Percentiles rank a stretch among this genome's conserved stretches.
phyloP scores from a whole-genome alignment of 2,329 filamentous ascomycete species.

The Didymella arachidicola region DNA sequence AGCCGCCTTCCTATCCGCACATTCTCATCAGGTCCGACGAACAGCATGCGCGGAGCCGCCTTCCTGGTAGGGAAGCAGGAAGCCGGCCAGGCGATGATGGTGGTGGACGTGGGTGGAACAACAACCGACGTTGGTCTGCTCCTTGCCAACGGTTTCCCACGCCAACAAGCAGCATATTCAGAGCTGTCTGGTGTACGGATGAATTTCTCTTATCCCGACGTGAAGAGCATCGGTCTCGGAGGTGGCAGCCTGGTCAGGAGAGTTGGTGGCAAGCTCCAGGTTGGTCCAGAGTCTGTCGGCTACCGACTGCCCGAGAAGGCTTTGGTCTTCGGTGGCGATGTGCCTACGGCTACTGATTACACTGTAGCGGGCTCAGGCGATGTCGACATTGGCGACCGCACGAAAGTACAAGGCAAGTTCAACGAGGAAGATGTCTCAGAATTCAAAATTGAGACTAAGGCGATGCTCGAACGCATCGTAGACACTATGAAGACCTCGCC shows the following conservation, averaged over 20 bases:
- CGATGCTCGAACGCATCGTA: slow-evolving; percentile 63
- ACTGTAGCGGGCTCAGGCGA: slow-evolving; percentile 50
- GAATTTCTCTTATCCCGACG: slow-evolving; percentile 63
- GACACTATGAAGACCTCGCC: slow-evolving; percentile 71
- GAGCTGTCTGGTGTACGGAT: slow-evolving; percentile 69
- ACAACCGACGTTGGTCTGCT: slow-evolving; percentile 70
- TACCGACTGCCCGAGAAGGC: slow-evolving; percentile 64
- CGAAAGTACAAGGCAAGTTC: slow-evolving; percentile 46
- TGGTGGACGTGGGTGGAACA: slow-evolving; percentile 72
- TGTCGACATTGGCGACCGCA: slow-evolving; percentile 55
- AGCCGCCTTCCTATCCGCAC: slow-evolving; percentile 60
- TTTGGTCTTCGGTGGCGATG: slow-evolving; percentile 63
- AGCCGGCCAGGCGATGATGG: slow-evolving; percentile 61
- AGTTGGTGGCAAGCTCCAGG: slow-evolving; percentile 50
- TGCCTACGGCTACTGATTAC: slow-evolving; percentile 67
- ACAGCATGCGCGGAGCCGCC: slow-evolving; percentile 61
- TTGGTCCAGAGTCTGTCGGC: slow-evolving; percentile 70
- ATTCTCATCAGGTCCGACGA: slow-evolving; percentile 61
- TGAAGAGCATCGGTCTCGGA: slow-evolving; percentile 67
- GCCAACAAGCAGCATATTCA: slow-evolving; percentile 68
- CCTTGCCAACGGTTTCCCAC: slow-evolving; percentile 68
- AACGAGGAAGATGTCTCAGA: slow-evolving; percentile 49
- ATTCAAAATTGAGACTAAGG: slow-evolving; percentile 55
- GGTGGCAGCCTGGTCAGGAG: slow-evolving; percentile 64
- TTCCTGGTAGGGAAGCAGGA: slow-evolving; percentile 47